Conservation (phyloP, 495 filamentous ascomycete genomes). For the Neurospora sp. region DNA sequence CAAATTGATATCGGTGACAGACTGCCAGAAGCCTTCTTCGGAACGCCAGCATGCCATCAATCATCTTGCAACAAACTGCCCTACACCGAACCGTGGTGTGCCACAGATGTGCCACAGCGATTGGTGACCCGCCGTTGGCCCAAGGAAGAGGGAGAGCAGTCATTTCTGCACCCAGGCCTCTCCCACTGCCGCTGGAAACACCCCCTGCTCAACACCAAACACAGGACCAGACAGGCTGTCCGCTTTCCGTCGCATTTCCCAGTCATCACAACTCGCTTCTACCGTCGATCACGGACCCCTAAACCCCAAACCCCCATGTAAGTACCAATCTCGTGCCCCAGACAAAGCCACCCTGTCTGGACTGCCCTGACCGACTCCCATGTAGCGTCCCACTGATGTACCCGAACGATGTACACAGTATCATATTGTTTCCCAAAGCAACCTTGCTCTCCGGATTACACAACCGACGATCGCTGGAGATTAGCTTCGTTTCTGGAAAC, state of each 20-base stretch:
- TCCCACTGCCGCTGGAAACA: constrained; percentile 5
- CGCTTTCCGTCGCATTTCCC: constrained; percentile 20
- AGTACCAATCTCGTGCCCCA: constrained; percentile 6
- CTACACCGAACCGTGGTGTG: constrained; percentile 12
- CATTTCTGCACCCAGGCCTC: constrained; percentile 9
- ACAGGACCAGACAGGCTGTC: constrained; percentile 19
- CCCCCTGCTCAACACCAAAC: constrained; percentile 22
- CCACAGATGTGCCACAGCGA: constrained; percentile 14
- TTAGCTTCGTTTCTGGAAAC: constrained; percentile 29
- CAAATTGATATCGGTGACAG: constrained; percentile 9
- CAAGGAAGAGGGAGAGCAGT: constrained; percentile 12
- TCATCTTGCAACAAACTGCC: constrained; percentile 17
- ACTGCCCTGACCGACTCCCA: constrained; percentile 1
- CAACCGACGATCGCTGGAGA: constrained; percentile 15
- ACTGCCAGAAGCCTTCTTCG: constrained; percentile 10
- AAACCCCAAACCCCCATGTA: constrained; percentile 9
- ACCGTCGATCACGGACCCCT: constrained; percentile 19
- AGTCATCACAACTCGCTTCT: constrained; percentile 18
- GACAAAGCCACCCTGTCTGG: constrained; percentile 7
- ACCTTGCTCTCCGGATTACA: background rate
- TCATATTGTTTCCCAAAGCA: background rate
- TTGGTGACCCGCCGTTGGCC: constrained; percentile 11
- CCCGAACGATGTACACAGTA: background rate
- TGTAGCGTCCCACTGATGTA: background rate
- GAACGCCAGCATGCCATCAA: constrained; percentile 18